Base-by-base conservation (phyloP, 2,329 filamentous ascomycete genomes). In the Akanthomyces uredinophilus region DNA sequence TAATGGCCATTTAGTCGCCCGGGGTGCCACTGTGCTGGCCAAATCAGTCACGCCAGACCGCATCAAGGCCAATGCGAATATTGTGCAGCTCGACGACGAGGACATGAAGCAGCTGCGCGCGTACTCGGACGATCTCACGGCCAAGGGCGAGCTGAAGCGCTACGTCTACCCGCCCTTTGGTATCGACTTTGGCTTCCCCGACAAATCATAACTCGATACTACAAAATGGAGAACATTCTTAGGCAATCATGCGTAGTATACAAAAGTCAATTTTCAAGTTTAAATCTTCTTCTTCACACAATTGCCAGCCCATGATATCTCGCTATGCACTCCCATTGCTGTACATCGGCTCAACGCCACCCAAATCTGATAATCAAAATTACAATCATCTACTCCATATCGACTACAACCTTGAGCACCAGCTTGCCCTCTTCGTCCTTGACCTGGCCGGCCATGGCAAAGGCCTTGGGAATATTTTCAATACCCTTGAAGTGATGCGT, bases 351-450 rank as follows among this genome's bases (percentile, higher is more conserved):
- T 27, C 55, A 39, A 58, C 43, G 32, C 55, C 55, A 20, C 52
- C 16, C 7, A 47, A 35, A 7, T 4, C 37, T 5, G 1, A 47
- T 3, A 2, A 5, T n/a, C 18, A 43, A 53, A 18, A 10, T 8
- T 29, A 13, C 14, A 11, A 39, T 4, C 22, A 59, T 18, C 20
- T 62, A 58, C 55, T 70, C 69, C 68, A 78, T 79, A 61, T 85
- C 79, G 24, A 86, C 79, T 62, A 92, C 82, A 10, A 92, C 90
- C 78, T 93, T 93, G 65, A 93, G 77, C 7, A 93, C 88, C 66
- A 92, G 73, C 13, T 86, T 86, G 0, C 88, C 89, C 18, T 84
- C 75, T 27, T 85, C 86, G 66, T 93, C 90, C 70, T 87, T 86
- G 13, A 87, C 86, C 73, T 83, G 86, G 0, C 82, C 87, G 0